phyloP scores from a whole-genome alignment of 805 yeast species.

The Wickerhamiella azyma region DNA sequence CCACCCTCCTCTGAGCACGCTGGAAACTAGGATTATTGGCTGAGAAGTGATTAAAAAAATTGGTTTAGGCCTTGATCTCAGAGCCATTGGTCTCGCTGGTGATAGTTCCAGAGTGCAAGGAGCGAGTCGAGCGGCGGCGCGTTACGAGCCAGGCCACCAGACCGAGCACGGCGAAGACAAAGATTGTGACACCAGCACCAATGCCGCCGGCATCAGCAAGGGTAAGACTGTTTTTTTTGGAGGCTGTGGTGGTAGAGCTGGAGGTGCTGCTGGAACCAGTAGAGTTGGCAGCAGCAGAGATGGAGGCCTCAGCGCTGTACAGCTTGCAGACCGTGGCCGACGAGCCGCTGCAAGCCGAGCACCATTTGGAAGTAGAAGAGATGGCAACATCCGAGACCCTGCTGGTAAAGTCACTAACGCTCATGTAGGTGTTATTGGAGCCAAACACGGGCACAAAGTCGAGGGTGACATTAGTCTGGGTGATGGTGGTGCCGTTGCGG shows the following conservation, averaged over 20 bases:
- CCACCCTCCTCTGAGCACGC: no score
- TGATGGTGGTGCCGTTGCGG: constrained; percentile 31
- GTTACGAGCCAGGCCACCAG: constrained; percentile 19
- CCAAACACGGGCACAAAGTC: constrained; percentile 30
- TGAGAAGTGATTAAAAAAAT: no score
- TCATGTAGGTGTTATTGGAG: constrained; percentile 21
- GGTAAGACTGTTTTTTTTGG: constrained; percentile 9
- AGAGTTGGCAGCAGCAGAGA: background rate
- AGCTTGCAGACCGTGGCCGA: background rate
- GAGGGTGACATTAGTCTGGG: constrained; percentile 24
- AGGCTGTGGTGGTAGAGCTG: background rate
- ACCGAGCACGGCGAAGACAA: constrained; percentile 29
- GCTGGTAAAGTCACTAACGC: constrained; percentile 28
- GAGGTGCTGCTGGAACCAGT: no score
- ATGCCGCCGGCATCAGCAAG: constrained; percentile 38
- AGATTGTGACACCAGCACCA: constrained; percentile 36
- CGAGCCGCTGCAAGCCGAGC: constrained; percentile 25
- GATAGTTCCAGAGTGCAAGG: background rate
- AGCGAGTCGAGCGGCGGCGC: background rate
- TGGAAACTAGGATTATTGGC: no score
- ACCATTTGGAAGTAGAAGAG: constrained; percentile 27
- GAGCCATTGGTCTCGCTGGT: background rate
- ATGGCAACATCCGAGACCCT: constrained; percentile 23
- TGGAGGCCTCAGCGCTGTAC: background rate
- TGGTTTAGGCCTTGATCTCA: background rate